phyloP scores from a whole-genome alignment of 495 filamentous ascomycete genomes.

The Hyaloscypha finlandica region DNA sequence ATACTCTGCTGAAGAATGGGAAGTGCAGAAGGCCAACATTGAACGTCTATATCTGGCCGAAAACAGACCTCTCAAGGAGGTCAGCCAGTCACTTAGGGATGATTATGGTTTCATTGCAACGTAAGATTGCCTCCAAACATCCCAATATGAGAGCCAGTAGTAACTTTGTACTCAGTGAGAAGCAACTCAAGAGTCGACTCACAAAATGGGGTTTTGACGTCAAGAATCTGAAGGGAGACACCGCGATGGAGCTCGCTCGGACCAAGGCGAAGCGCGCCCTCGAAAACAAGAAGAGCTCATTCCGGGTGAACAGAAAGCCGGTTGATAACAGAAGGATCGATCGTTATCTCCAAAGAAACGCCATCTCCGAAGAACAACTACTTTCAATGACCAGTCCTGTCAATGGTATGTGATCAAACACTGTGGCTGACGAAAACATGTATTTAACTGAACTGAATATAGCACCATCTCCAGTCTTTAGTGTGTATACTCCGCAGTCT shows the following conservation, averaged over 20 bases:
- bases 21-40: constrained; percentile 6
- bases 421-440: background rate
- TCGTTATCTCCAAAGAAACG: constrained; percentile 7
- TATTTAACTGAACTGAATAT: background rate
- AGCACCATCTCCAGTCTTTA: constrained; percentile 1
- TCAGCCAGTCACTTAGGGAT: background rate
- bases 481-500: constrained; percentile 8
- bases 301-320: constrained; percentile 11
- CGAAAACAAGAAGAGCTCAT: constrained; percentile 12
- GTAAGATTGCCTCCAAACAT: background rate
- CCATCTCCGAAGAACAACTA: constrained; percentile 8
- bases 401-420: constrained; percentile 11
- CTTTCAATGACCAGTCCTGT: constrained; percentile 14
- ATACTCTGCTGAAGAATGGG: constrained; percentile 9
- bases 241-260: background rate
- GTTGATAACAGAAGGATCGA: constrained; percentile 12
- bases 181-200: constrained; percentile 17
- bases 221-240: constrained; percentile 13
- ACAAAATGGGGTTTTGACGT: constrained; percentile 9
- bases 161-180: constrained; percentile 5
- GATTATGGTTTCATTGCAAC: constrained; percentile 2
- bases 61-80: background rate
- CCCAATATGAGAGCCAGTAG: background rate
- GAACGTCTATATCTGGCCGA: constrained; percentile 10
- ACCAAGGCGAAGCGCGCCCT: background rate